Conservation (phyloP, 2,329 filamentous ascomycete species). For the Botryotinia narcissicola region DNA sequence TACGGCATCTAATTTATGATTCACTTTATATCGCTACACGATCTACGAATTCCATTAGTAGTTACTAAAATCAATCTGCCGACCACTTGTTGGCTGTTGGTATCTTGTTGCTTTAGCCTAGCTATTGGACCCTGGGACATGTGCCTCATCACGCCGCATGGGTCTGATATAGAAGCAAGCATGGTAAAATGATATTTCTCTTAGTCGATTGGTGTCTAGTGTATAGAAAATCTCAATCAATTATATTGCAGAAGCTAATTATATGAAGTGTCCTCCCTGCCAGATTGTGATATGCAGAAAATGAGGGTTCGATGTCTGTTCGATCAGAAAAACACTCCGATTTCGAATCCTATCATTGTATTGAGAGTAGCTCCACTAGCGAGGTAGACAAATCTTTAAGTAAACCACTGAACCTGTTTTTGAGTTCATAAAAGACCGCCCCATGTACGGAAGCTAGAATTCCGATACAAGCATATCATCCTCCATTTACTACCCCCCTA, state of each 20-base stretch:
- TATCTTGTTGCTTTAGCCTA: not conserved
- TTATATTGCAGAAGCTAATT: not conserved
- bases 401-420: not conserved
- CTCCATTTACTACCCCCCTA: not conserved
- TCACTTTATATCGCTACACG: not conserved
- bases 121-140: not conserved
- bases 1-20: not conserved
- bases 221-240: not conserved
- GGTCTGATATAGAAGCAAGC: not conserved
- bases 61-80: not conserved
- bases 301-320: not conserved
- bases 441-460: not conserved
- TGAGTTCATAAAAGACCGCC: not conserved
- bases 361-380: too few relatives aligned
- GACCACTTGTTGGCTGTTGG: not conserved
- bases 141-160: not conserved
- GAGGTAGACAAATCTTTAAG: too few relatives aligned
- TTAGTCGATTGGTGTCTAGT: not conserved
- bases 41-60: not conserved
- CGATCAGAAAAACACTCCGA: not conserved
- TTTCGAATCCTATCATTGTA: too few relatives aligned
- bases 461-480: not conserved
- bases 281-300: not conserved
- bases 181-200: not conserved
- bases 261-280: too few relatives aligned